Conservation (phyloP, 2,329 filamentous ascomycete genomes). For the Fusarium siculi region DNA sequence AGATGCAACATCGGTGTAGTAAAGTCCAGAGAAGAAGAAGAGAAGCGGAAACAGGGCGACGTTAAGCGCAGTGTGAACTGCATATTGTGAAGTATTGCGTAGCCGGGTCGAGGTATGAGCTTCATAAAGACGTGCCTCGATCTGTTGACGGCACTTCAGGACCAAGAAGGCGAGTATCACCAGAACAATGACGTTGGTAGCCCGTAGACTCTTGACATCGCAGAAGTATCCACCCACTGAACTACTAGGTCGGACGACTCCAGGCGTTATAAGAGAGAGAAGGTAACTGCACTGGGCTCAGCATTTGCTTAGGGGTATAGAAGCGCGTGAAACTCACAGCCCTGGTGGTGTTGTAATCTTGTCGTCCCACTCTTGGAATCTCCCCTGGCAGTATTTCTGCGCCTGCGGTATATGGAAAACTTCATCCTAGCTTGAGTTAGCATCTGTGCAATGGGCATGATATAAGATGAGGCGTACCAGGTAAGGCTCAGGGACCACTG, state of each 20-base stretch:
- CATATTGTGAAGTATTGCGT: constrained; percentile 51
- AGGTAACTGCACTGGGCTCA: constrained; percentile 54
- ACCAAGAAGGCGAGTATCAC: constrained; percentile 57
- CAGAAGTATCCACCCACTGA: constrained; percentile 40
- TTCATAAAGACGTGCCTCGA: constrained; percentile 57
- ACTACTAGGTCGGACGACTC: constrained; percentile 21
- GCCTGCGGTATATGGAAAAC: constrained; percentile 92
- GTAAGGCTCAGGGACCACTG: constrained; percentile 62
- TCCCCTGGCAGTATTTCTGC: constrained; percentile 82
- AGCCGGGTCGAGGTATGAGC: constrained; percentile 30
- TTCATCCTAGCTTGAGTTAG: constrained; percentile 72
- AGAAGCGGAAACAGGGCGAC: constrained; percentile 86
- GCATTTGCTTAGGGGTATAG: not conserved
- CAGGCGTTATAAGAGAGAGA: constrained; percentile 51
- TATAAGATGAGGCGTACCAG: constrained; percentile 53
- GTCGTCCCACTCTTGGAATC: constrained; percentile 86
- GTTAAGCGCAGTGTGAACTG: constrained; percentile 76
- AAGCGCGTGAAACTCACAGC: constrained; percentile 61
- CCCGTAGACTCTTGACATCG: constrained; percentile 54
- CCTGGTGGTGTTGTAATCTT: constrained; percentile 98
- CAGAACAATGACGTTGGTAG: constrained; percentile 58
- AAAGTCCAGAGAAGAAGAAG: constrained; percentile 95
- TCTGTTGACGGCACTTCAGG: constrained; percentile 62
- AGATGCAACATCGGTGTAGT: constrained; percentile 93
- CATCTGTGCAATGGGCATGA: not conserved